Conservation (phyloP, 768 basidiomycete species). For the Psilocybe sp. region DNA sequence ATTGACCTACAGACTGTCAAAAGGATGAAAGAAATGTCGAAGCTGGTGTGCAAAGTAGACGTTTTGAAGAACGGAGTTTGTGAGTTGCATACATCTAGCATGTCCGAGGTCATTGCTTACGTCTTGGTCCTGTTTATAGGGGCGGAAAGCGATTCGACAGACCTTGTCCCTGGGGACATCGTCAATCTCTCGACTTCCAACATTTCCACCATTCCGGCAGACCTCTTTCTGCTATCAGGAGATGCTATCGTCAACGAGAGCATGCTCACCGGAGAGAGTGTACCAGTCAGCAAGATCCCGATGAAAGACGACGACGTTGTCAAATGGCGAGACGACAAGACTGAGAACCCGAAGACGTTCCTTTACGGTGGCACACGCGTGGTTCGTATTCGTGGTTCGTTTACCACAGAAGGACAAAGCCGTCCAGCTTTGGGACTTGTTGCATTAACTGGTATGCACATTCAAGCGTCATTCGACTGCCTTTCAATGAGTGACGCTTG, state of each 20-base stretch:
- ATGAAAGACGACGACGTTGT: slow-evolving; percentile 75
- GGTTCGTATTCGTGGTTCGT: slow-evolving; percentile 74
- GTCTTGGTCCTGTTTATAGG: slow-evolving; percentile 39
- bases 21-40: slow-evolving; percentile 95
- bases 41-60: slow-evolving; percentile 75
- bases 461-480: not conserved
- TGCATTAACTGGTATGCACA: slow-evolving; percentile 70
- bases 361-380: slow-evolving; percentile 90
- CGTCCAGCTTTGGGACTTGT: slow-evolving; percentile 79
- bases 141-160: slow-evolving; percentile 67
- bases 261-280: slow-evolving; percentile 98
- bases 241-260: slow-evolving; percentile 99
- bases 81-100: slow-evolving; percentile 32
- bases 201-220: slow-evolving; percentile 78
- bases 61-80: slow-evolving; percentile 71
- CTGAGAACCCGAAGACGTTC: slow-evolving; percentile 80
- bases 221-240: slow-evolving; percentile 89
- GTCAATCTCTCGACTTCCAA: slow-evolving; percentile 81
- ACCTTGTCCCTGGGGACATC: slow-evolving; percentile 90
- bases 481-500: not conserved
- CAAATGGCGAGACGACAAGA: slow-evolving; percentile 66
- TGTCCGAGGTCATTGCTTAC: slow-evolving; percentile 1
- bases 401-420: slow-evolving; percentile 48
- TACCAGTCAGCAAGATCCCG: slow-evolving; percentile 90
- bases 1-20: slow-evolving; percentile 64